Conservation (phyloP, 768 basidiomycete genomes). For the Dendrothele bispora region DNA sequence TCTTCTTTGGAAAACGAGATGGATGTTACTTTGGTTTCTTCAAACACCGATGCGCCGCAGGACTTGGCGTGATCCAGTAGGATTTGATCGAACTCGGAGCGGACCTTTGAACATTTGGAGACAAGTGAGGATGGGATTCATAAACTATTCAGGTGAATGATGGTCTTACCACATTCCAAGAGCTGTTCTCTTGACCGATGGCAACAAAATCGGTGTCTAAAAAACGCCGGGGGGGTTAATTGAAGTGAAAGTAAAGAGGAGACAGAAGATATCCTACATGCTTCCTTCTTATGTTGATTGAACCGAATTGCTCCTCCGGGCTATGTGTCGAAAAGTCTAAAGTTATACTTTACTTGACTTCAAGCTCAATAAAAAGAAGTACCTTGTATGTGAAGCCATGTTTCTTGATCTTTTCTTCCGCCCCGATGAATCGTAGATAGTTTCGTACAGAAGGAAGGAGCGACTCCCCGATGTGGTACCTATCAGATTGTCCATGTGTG, state of each 20-base stretch:
- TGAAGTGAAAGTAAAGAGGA: not conserved
- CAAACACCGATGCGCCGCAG: conserved; percentile 52
- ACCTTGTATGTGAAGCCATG: conserved; percentile 59
- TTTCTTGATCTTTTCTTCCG: conserved; percentile 48
- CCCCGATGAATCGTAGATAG: conserved; percentile 58
- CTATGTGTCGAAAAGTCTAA: conserved; percentile 26
- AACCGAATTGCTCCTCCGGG: conserved; percentile 65
- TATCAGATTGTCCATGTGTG: conserved; percentile 14
- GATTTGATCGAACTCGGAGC: conserved; percentile 62
- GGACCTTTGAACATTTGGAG: conserved; percentile 33
- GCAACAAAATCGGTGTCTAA: conserved; percentile 63
- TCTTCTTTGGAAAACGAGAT: conserved; percentile 43
- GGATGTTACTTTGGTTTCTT: conserved; percentile 51
- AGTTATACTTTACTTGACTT: conserved; percentile 2
- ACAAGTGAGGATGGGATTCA: not conserved
- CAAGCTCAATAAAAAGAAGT: not conserved
- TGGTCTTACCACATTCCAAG: conserved; percentile 58
- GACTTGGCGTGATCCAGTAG: conserved; percentile 55
- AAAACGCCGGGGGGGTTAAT: not conserved
- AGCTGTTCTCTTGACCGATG: conserved; percentile 50
- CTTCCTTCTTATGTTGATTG: conserved; percentile 62
- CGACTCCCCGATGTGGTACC: conserved; percentile 63
- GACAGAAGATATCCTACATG: conserved; percentile 39
- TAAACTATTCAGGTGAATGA: too few relatives aligned
- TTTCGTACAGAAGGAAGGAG: conserved; percentile 60